Conservation (phyloP, 2,329 filamentous ascomycete genomes). For the Talaromyces albobiverticillius region DNA sequence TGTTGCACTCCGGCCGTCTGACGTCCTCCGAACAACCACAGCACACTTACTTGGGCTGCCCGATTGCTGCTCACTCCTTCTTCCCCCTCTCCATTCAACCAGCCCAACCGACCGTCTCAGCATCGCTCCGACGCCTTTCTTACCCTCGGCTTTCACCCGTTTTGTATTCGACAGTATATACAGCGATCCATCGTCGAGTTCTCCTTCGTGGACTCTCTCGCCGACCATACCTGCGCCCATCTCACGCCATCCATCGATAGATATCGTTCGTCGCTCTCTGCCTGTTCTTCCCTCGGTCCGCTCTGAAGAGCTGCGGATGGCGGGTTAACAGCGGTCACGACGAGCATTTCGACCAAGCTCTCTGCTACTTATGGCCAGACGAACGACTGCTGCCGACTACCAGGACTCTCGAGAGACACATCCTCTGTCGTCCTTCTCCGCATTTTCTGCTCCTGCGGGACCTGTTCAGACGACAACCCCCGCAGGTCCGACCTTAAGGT, state of each 20-base stretch:
- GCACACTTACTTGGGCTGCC: constrained; percentile 1
- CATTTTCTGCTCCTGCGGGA: constrained; percentile 26
- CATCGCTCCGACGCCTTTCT: constrained; percentile 11
- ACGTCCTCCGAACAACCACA: constrained; percentile 29
- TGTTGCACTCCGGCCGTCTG: constrained; percentile 33
- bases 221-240: background rate
- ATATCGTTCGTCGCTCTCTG: constrained; percentile 15
- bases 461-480: constrained; percentile 19
- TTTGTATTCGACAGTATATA: constrained; percentile 5
- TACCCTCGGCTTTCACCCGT: constrained; percentile 11
- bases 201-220: constrained; percentile 10
- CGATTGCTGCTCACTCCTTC: constrained; percentile 16
- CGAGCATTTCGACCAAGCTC: constrained; percentile 29
- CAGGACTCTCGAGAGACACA: constrained; percentile 43
- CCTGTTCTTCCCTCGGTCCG: constrained; percentile 22
- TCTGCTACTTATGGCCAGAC: constrained; percentile 47
- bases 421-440: constrained; percentile 29
- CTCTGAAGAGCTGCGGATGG: constrained; percentile 38
- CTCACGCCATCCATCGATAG: constrained; percentile 6
- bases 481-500: constrained; percentile 35
- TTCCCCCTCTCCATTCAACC: constrained; percentile 6
- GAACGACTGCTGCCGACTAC: constrained; percentile 42
- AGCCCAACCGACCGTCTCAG: constrained; percentile 1
- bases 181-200: constrained; percentile 11
- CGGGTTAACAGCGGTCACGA: constrained; percentile 38